Evolutionary conservation across 805 yeast species (phyloP), one percentile per base, ranked within the genome.

Genomic region (Hanseniaspora occidentalis): DNA sequence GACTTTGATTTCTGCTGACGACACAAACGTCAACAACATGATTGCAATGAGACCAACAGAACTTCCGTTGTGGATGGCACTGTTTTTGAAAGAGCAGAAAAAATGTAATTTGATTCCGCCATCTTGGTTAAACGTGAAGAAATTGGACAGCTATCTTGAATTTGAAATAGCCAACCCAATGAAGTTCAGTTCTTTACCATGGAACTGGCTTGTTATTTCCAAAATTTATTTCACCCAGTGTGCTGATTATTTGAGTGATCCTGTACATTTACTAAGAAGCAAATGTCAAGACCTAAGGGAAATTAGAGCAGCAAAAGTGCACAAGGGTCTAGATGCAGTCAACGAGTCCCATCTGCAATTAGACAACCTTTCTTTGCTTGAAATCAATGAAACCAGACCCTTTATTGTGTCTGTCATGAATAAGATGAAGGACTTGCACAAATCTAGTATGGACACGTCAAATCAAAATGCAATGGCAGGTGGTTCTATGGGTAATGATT

Each of bases 91-190:
- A 52, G 76, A 79, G 36, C 97, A 92, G 57, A 79, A 77, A 36
- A 79, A 86, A 51, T 85, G 96, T 59, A 80, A 78, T 46, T 76
- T 92, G 2, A 77, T 84, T 7, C 79, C 86, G 11, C 98, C 98
- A 0, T 69, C 65, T 1, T 92, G 98, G 98, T 66, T 92, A 8
- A 71, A 69, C 8, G 58, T 72, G 36, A 64, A 65, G 16, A 65
- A 65, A 38, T 57, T 89, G 42, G 71, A 71, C 40, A 67, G 64
- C 5, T 66, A 70, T 34, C 75, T 81, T 49, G 84, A 79, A 17
- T 78, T 72, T 45, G 97, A 89, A 53, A 62, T 74, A 25, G 64
- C 65, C 4, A 56, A 70, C 41, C 68, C 75, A 1, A 69, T 69
- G 25, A 63, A 71, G 44, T 89, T 89, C 53, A 71, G 84, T 41